Evolutionary conservation across 495 filamentous ascomycete species (phyloP), one percentile per base, ranked within the genome.

Genomic region (Ascobolus immersus): DNA sequence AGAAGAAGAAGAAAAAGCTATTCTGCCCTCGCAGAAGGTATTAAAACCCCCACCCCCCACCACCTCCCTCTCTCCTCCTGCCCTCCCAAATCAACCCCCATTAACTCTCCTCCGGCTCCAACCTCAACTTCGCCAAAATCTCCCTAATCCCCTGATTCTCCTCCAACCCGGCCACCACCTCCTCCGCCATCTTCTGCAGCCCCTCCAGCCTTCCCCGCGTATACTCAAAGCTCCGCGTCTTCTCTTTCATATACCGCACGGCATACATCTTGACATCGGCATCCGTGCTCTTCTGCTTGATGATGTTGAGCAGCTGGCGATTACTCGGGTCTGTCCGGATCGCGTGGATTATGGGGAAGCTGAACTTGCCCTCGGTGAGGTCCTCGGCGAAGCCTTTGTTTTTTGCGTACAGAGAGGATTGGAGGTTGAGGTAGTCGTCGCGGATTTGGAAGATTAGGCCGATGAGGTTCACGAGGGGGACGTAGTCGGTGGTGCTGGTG

Each of bases 361-460:
- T 82, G 58, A 94, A 96, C 63, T 96, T 96, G 26, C 86, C 86
- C 57, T 96, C 86, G 1, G 84, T 93, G 40, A 96, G 55, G 51
- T 96, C 86, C 58, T 96, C 86, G 52, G 78, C 91, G 40, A 91
- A 68, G 36, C 86, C 89, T 59, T 94, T 96, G 44, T 86, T 84
- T 30, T 70, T 57, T 30, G 74, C 70, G 56, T 93, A 93, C 39
- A 68, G 61, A 17, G 51, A 52, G 34, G 61, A 67, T 28, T 56
- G 73, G 13, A 96, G 67, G 50, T 96, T 96, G 39, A 78, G 64
- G 57, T 92, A 92, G 58, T 96, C 86, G 53, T 96, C 86, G 44
- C 77, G 74, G 57, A 93, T 90, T 53, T 93, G 82, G 59, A 84
- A 96, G 51, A 92, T 71, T 22, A 92, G 67, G 10, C 86, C 86